A percentile compares a stretch with the other conserved stretches of the same genome.
Conservation (phyloP, 2,329 filamentous ascomycete genomes). For the Colletotrichum spinosum region DNA sequence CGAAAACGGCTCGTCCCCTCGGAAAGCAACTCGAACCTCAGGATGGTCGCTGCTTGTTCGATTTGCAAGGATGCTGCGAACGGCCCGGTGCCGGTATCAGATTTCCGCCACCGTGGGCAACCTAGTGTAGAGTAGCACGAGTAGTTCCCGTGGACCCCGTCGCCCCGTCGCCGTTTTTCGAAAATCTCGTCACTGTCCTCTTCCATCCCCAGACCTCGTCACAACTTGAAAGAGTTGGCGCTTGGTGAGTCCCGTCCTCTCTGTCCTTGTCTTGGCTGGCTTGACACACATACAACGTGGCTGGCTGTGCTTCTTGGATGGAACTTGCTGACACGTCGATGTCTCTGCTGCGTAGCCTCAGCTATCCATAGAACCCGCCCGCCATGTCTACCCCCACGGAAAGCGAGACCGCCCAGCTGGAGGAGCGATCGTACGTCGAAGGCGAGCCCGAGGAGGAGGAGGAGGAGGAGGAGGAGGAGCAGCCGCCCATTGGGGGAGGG, state of each 20-base stretch:
- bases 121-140: not conserved
- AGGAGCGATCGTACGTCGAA: slow-evolving; percentile 16
- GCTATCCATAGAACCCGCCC: not conserved
- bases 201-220: too few species aligned
- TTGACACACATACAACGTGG: too few species aligned
- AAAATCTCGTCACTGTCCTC: too few species aligned
- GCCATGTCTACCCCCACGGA: slow-evolving; percentile 8
- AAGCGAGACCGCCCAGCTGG: not conserved
- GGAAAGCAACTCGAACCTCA: slow-evolving; percentile 14
- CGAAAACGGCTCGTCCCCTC: not conserved
- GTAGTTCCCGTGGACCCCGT: slow-evolving; percentile 9
- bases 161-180: not conserved
- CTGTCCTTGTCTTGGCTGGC: too few species aligned
- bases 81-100: slow-evolving; percentile 4
- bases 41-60: slow-evolving; percentile 10
- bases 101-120: not conserved
- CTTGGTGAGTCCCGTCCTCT: too few species aligned
- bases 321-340: not conserved
- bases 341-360: not conserved
- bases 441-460: slow-evolving; percentile 1
- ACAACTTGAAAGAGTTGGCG: too few species aligned
- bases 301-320: too few species aligned
- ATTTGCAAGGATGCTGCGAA: slow-evolving; percentile 10
- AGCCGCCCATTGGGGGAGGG: not conserved
- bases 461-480: not conserved